These are phyloP conservation scores for Flammula alnicola DNA, from an alignment of 1,284 basidiomycete genomes.

Conservation along the genomic window DNA sequence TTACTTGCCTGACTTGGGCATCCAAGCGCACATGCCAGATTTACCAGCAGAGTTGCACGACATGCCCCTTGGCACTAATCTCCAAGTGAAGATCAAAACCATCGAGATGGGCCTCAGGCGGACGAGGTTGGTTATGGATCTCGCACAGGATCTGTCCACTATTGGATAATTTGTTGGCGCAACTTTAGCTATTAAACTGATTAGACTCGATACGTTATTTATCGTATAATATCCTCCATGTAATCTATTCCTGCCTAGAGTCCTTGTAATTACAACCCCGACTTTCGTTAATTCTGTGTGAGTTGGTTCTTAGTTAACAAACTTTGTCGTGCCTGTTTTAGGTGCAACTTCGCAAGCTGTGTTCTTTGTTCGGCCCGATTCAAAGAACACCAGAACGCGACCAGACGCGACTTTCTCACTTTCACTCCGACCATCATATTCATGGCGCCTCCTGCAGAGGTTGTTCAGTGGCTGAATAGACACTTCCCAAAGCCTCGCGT, in stretches of 20 bases:
- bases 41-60: conserved; percentile 17
- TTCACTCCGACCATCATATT: not conserved
- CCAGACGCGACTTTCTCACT: conserved; percentile 6
- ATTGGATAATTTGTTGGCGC: not conserved
- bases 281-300: not conserved
- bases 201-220: no score
- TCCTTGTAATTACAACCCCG: not conserved
- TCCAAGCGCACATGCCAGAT: conserved; percentile 26
- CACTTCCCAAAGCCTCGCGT: conserved; percentile 58
- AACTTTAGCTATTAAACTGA: not conserved
- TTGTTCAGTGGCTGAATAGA: conserved; percentile 49
- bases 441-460: conserved; percentile 39
- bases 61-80: conserved; percentile 24
- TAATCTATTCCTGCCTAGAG: not conserved
- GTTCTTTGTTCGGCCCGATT: not conserved
- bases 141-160: conserved; percentile 19
- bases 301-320: no score
- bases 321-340: no score
- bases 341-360: no score
- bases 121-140: conserved; percentile 24
- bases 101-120: conserved; percentile 24
- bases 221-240: no score
- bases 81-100: conserved; percentile 18
- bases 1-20: conserved; percentile 33
- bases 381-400: not conserved